Evolutionary conservation across 352 stramenopile genomes (phyloP).

Genomic region (Peronospora tabacina): DNA sequence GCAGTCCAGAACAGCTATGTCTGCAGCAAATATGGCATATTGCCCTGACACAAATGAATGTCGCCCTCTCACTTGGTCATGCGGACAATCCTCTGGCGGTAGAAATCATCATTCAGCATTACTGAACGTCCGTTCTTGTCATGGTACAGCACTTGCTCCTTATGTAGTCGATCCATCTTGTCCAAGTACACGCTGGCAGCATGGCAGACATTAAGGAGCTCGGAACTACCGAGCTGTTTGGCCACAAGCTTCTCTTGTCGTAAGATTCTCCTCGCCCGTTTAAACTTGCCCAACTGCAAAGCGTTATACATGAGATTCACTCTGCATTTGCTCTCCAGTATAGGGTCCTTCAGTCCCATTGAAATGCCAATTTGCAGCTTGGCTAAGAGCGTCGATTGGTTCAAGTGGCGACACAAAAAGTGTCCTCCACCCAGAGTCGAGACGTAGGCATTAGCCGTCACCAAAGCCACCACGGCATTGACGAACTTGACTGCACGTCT

Average conservation of each 20-base stretch:
- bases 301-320: conserved; percentile 78
- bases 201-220: conserved; percentile 53
- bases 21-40: background rate
- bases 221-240: conserved; percentile 37
- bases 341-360: conserved; percentile 56
- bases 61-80: conserved; percentile 37
- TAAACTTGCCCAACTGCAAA: conserved; percentile 60
- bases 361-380: conserved; percentile 75
- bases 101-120: conserved; percentile 66
- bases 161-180: conserved; percentile 59
- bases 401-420: conserved; percentile 69
- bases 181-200: conserved; percentile 57
- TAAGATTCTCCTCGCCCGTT: conserved; percentile 45
- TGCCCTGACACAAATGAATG: background rate
- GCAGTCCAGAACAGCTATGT: background rate
- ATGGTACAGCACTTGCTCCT: conserved; percentile 35
- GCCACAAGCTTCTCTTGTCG: conserved; percentile 40
- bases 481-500: conserved; percentile 61
- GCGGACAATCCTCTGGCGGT: conserved; percentile 67
- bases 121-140: conserved; percentile 19
- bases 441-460: conserved; percentile 80
- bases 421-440: conserved; percentile 75
- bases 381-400: conserved; percentile 63
- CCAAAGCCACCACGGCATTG: conserved; percentile 57
- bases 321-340: conserved; percentile 77